These are phyloP conservation scores for Colletotrichum musae DNA, from an alignment of 2,329 filamentous ascomycete genomes.

Conservation along the genomic window DNA sequence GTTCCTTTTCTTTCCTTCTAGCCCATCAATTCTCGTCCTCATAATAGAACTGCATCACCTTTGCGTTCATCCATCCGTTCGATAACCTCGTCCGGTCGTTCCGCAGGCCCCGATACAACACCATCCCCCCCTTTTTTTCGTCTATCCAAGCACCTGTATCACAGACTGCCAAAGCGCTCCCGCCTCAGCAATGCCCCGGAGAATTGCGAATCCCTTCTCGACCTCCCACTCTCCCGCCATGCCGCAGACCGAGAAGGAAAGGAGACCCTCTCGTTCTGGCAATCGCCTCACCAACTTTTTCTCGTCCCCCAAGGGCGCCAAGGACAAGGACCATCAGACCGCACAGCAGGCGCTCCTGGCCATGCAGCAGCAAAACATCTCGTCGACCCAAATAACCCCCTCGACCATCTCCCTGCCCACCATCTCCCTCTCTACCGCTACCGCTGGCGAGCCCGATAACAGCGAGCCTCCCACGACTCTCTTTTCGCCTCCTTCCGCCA, in stretches of 20 bases:
- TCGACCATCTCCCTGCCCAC: conserved; percentile 86
- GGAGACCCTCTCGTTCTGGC: conserved; percentile 68
- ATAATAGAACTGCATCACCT: conserved; percentile 28
- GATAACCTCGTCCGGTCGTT: conserved; percentile 13
- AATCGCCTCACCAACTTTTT: conserved; percentile 88
- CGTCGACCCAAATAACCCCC: conserved; percentile 76
- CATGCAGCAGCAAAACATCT: conserved; percentile 72
- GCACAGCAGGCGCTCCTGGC: conserved; percentile 78
- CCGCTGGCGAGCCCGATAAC: conserved; percentile 79
- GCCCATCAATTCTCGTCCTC: conserved; percentile 16
- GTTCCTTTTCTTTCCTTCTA: conserved; percentile 13
- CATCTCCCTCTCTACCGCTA: conserved; percentile 91
- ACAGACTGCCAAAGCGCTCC: conserved; percentile 30
- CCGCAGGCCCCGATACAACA: conserved; percentile 13
- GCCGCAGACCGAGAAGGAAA: conserved; percentile 66
- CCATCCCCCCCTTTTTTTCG: conserved; percentile 14
- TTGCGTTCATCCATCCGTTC: background rate
- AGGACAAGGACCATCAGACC: conserved; percentile 71
- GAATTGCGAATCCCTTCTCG: conserved; percentile 70
- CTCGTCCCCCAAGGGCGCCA: conserved; percentile 76
- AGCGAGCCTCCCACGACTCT: conserved; percentile 82
- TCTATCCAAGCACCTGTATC: conserved; percentile 19
- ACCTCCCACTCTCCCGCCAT: conserved; percentile 63
- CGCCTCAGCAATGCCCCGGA: conserved; percentile 68
- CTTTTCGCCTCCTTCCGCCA: conserved; percentile 89